Conservation (phyloP, 441 rosid species). For the Eruca vesicaria region DNA sequence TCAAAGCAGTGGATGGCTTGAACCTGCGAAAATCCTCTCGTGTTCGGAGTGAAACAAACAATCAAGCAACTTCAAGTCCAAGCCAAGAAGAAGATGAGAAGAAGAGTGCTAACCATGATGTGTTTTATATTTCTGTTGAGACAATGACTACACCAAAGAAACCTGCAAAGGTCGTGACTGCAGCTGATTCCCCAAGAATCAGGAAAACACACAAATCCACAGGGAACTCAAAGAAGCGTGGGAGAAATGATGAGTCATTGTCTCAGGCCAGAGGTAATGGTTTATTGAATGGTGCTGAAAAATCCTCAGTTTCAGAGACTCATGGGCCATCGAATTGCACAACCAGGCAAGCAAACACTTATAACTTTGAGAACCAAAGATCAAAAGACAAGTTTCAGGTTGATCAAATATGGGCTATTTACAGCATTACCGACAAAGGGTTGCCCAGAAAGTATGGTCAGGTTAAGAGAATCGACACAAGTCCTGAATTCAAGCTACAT, state of each 20-base stretch:
- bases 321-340: conserved; percentile 13
- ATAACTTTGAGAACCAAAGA: conserved; percentile 36
- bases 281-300: conserved; percentile 14
- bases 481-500: conserved; percentile 37
- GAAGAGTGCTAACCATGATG: conserved; percentile 17
- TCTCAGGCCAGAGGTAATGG: conserved; percentile 23
- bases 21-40: conserved; percentile 21
- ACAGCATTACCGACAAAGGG: conserved; percentile 20
- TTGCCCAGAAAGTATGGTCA: conserved; percentile 43
- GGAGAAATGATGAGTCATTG: conserved; percentile 24
- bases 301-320: conserved; percentile 10
- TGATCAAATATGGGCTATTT: conserved; percentile 45
- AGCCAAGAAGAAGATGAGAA: conserved; percentile 11
- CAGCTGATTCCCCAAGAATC: conserved; percentile 28
- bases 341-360: conserved; percentile 4
- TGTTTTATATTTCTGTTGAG: conserved; percentile 15
- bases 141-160: conserved; percentile 25
- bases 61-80: conserved; percentile 9
- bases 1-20: conserved; percentile 10
- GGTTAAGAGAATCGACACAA: conserved; percentile 36
- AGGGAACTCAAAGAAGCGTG: conserved; percentile 24
- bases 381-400: conserved; percentile 36
- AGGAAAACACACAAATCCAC: conserved; percentile 46
- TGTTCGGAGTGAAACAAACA: conserved; percentile 8
- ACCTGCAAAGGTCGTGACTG: conserved; percentile 6